Conservation (phyloP, 352 stramenopile species). For the Pythium folliculosum region DNA sequence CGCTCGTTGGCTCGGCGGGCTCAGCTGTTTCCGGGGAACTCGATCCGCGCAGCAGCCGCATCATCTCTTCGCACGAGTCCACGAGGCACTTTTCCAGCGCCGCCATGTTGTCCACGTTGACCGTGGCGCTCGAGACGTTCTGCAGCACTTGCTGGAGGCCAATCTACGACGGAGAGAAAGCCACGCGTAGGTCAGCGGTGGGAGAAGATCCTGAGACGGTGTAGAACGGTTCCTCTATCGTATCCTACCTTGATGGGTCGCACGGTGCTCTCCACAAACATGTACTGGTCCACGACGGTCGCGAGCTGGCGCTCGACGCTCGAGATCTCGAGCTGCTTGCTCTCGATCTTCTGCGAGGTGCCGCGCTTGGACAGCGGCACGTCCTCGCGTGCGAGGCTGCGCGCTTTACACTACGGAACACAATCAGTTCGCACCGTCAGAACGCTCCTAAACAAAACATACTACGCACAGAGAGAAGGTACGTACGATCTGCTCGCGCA, state of each 20-base stretch:
- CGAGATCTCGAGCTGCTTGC: slow-evolving; percentile 70
- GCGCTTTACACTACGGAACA: slow-evolving; percentile 39
- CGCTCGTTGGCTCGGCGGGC: neutral
- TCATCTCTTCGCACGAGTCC: slow-evolving; percentile 73
- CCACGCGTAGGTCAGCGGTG: too few relatives aligned
- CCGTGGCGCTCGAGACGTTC: slow-evolving; percentile 67
- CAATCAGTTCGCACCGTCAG: neutral
- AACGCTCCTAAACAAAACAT: neutral
- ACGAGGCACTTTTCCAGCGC: slow-evolving; percentile 60
- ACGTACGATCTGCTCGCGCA: slow-evolving; percentile 68
- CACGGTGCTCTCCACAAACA: slow-evolving; percentile 80
- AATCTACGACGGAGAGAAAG: slow-evolving; percentile 52
- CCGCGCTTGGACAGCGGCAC: slow-evolving; percentile 62
- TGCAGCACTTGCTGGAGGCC: slow-evolving; percentile 81
- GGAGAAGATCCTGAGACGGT: too few relatives aligned
- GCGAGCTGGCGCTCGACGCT: slow-evolving; percentile 57
- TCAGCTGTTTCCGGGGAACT: slow-evolving; percentile 1
- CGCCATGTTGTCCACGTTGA: slow-evolving; percentile 69
- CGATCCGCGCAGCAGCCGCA: slow-evolving; percentile 57
- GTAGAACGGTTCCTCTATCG: neutral
- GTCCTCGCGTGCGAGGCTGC: slow-evolving; percentile 47
- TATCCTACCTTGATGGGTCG: slow-evolving; percentile 68
- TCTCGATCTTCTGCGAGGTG: slow-evolving; percentile 68
- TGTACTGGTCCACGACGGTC: slow-evolving; percentile 81
- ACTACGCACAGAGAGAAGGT: neutral